Percentiles rank a stretch among this genome's conserved stretches.
Conservation (phyloP, 306 rosid species). For the Albizia julibrissin region DNA sequence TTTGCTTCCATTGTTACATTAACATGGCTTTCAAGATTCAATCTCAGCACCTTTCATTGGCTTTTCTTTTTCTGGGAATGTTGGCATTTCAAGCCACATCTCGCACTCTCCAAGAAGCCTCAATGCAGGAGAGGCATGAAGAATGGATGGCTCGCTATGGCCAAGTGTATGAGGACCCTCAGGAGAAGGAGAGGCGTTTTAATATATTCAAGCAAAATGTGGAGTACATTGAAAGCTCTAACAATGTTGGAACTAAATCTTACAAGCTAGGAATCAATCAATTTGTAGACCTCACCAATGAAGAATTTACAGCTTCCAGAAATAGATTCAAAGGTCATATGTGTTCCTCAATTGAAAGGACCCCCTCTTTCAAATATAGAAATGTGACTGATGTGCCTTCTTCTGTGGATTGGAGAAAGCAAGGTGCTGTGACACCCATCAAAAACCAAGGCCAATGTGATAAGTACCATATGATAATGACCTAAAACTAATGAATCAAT, state of each 20-base stretch:
- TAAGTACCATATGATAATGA: background rate
- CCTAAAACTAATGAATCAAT: background rate
- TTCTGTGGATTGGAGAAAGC: constrained; percentile 46
- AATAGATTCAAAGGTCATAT: constrained; percentile 50
- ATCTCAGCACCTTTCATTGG: constrained; percentile 14
- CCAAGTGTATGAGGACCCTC: background rate
- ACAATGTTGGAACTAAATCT: constrained; percentile 34
- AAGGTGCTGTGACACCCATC: constrained; percentile 50
- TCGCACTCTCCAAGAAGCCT: constrained; percentile 37
- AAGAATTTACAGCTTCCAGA: constrained; percentile 44
- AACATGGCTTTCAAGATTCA: constrained; percentile 30
- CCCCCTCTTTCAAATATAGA: constrained; percentile 44
- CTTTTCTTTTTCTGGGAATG: constrained; percentile 36
- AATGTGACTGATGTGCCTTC: constrained; percentile 32
- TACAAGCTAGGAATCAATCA: constrained; percentile 35
- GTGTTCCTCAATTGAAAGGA: constrained; percentile 29
- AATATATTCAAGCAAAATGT: constrained; percentile 39
- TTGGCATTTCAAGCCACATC: constrained; percentile 33
- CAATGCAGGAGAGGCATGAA: constrained; percentile 41
- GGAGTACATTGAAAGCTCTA: constrained; percentile 34
- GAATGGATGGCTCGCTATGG: constrained; percentile 38
- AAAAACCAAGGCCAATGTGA: constrained; percentile 55
- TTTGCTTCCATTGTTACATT: background rate
- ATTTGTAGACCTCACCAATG: constrained; percentile 48
- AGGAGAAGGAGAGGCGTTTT: constrained; percentile 42